These are phyloP conservation scores for Hypoxylon perforatum DNA, from an alignment of 495 filamentous ascomycete genomes.

Conservation along the genomic window DNA sequence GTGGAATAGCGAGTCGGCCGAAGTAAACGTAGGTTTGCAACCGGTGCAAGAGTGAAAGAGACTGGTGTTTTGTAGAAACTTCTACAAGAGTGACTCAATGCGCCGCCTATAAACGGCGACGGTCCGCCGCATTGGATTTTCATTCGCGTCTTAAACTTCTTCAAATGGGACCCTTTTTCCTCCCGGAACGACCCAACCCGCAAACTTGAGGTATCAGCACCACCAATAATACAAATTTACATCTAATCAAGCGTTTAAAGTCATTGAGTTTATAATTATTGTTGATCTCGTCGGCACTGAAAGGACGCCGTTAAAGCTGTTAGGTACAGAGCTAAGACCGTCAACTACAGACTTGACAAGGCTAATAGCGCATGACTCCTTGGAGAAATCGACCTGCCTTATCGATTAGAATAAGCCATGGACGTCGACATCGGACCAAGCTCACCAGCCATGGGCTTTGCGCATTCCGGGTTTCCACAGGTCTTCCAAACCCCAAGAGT, in stretches of 20 bases:
- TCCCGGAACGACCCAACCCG: slow-evolving; percentile 19
- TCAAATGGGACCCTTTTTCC: slow-evolving; percentile 12
- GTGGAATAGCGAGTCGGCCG: slow-evolving; percentile 4
- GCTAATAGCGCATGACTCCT: background rate
- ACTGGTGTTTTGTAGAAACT: slow-evolving; percentile 40
- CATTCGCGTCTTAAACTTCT: slow-evolving; percentile 27
- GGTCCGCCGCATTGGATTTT: slow-evolving; percentile 37
- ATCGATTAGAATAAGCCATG: slow-evolving; percentile 26
- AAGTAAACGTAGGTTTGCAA: slow-evolving; percentile 28
- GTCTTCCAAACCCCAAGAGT: slow-evolving; percentile 29
- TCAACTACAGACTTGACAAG: slow-evolving; percentile 1
- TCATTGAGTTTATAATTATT: background rate
- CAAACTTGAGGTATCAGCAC: slow-evolving; percentile 6
- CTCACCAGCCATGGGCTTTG: slow-evolving; percentile 20
- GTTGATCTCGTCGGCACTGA: background rate
- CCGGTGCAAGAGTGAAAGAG: slow-evolving; percentile 33
- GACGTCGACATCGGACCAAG: slow-evolving; percentile 37
- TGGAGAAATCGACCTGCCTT: slow-evolving; percentile 11
- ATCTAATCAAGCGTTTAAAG: background rate
- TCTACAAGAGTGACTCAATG: slow-evolving; percentile 50
- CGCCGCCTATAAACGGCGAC: slow-evolving; percentile 48
- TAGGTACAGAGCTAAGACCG: background rate
- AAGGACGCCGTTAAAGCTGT: background rate
- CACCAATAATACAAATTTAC: background rate
- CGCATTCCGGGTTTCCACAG: slow-evolving; percentile 18